Percentiles rank a stretch among this genome's conserved stretches.
phyloP scores from a whole-genome alignment of 306 rosid genomes.

The Quercus berberidifolia region DNA sequence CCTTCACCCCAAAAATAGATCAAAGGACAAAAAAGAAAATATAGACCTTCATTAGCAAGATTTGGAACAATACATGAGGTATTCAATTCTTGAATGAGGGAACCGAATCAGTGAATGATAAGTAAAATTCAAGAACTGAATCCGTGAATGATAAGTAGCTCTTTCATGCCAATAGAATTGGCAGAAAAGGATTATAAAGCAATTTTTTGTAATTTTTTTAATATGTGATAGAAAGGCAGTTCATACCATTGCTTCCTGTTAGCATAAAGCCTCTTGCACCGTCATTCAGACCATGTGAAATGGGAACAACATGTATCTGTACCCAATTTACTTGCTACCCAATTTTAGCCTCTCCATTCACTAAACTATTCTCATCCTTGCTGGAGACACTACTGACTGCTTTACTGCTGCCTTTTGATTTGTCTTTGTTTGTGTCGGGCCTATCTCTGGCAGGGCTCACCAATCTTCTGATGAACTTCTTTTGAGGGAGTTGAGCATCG shows the following conservation, averaged over 20 bases:
- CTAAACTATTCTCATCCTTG: slow-evolving; percentile 57
- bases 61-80: background rate
- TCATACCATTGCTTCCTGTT: slow-evolving; percentile 45
- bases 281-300: slow-evolving; percentile 21
- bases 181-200: background rate
- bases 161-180: background rate
- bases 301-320: slow-evolving; percentile 12
- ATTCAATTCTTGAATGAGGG: background rate
- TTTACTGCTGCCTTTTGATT: slow-evolving; percentile 39
- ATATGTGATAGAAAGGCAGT: slow-evolving; percentile 10
- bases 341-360: slow-evolving; percentile 62
- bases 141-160: background rate
- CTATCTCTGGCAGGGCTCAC: slow-evolving; percentile 44
- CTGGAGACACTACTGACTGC: slow-evolving; percentile 29
- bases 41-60: background rate
- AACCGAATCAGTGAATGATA: background rate
- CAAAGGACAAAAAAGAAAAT: background rate
- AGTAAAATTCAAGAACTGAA: background rate
- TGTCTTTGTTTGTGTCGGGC: slow-evolving; percentile 43
- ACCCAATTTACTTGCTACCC: slow-evolving; percentile 27
- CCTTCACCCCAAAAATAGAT: background rate
- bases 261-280: slow-evolving; percentile 19
- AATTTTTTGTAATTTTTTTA: slow-evolving; percentile 8
- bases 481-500: slow-evolving; percentile 42
- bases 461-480: slow-evolving; percentile 56